Evolutionary conservation across 352 stramenopile genomes (phyloP).

Genomic region (Pythium sp.): DNA sequence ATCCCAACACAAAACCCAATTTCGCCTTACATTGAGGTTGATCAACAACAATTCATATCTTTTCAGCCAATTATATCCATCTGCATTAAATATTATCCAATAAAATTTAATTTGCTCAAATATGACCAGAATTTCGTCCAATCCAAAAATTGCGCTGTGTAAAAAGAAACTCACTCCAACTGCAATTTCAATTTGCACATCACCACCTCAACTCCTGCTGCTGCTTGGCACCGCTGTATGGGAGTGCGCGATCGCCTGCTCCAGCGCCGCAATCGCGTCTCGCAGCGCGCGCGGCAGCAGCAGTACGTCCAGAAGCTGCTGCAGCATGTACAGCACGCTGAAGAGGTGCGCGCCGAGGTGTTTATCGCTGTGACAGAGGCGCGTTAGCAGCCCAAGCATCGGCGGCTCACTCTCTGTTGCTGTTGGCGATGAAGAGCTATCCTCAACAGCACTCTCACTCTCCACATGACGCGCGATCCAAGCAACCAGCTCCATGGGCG

Average conservation of each 20-base stretch:
- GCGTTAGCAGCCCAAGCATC: neutral
- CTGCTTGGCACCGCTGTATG: constrained; percentile 6
- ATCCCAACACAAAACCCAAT: neutral
- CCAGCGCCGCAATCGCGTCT: constrained; percentile 24
- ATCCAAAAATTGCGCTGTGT: neutral
- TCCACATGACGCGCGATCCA: neutral
- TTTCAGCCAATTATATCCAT: neutral
- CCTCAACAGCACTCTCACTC: neutral
- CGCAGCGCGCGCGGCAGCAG: constrained; percentile 18
- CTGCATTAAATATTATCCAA: neutral
- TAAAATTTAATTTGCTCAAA: too few species aligned
- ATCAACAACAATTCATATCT: neutral
- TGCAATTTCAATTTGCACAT: neutral
- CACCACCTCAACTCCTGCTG: neutral
- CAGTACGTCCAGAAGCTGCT: constrained; percentile 31
- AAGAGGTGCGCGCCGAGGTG: constrained; percentile 26
- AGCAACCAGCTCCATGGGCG: constrained; percentile 19
- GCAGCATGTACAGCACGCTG: constrained; percentile 31
- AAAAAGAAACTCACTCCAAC: neutral
- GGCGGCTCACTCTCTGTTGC: neutral
- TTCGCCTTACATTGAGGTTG: neutral
- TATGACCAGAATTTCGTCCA: neutral
- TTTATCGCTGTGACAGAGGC: neutral
- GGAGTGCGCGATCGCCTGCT: constrained; percentile 21
- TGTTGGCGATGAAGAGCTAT: neutral